Evolutionary conservation across 805 yeast species (phyloP).

Genomic region (Saturnispora sekii): DNA sequence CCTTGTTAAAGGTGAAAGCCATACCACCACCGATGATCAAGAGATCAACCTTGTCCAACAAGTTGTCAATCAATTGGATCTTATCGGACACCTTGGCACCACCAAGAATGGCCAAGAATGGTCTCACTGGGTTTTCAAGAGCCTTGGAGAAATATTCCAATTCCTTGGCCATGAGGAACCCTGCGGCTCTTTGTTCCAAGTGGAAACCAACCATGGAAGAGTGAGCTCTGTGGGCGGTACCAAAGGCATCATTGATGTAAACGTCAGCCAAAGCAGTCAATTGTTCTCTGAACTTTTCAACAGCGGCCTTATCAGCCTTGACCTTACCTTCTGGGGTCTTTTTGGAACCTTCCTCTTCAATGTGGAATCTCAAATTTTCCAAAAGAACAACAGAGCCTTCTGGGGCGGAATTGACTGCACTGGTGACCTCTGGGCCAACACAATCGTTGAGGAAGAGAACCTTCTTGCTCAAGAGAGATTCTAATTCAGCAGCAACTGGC

Average conservation of each 20-base stretch:
- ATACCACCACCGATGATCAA: slow-evolving; percentile 98
- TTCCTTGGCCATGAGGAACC: slow-evolving; percentile 97
- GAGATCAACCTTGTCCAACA: slow-evolving; percentile 88
- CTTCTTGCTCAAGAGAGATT: slow-evolving; percentile 59
- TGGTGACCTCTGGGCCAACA: slow-evolving; percentile 87
- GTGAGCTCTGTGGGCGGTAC: slow-evolving; percentile 99
- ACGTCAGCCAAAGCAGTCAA: slow-evolving; percentile 93
- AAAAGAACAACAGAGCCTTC: slow-evolving; percentile 80
- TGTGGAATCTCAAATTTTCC: slow-evolving; percentile 98
- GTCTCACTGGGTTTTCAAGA: slow-evolving; percentile 94
- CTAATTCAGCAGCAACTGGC: slow-evolving; percentile 89
- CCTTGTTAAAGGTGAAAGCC: slow-evolving; percentile 99
- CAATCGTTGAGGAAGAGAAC: slow-evolving; percentile 82
- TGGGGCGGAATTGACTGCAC: slow-evolving; percentile 61
- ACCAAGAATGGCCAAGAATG: slow-evolving; percentile 97
- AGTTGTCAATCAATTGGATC: slow-evolving; percentile 96
- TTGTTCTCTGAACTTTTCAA: slow-evolving; percentile 78
- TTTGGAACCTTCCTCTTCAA: slow-evolving; percentile 92
- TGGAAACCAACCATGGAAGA: slow-evolving; percentile 98
- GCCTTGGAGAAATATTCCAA: slow-evolving; percentile 97
- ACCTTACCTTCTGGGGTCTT: slow-evolving; percentile 80
- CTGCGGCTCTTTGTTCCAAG: slow-evolving; percentile 93
- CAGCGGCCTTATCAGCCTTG: slow-evolving; percentile 83
- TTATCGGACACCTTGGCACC: slow-evolving; percentile 99
- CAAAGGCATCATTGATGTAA: slow-evolving; percentile 96